A percentile compares a stretch with the other conserved stretches of the same genome.
Conservation (phyloP, 805 yeast species). For the Cyberlindnera subsufficiens region DNA sequence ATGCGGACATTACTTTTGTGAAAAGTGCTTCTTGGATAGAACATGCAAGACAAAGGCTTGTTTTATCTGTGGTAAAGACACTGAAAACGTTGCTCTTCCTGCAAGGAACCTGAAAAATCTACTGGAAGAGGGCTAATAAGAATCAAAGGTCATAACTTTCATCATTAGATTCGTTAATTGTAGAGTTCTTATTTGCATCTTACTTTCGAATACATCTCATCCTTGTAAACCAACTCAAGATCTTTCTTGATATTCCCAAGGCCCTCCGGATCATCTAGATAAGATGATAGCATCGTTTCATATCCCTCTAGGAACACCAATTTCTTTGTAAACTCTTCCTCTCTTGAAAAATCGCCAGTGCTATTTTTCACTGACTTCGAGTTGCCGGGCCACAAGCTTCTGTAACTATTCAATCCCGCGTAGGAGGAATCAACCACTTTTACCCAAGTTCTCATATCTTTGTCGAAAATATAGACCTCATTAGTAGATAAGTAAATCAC, state of each 20-base stretch:
- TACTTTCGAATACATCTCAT: slow-evolving; percentile 3
- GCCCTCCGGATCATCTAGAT: slow-evolving; percentile 2
- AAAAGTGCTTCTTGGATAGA: slow-evolving; percentile 47
- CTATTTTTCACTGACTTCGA: not conserved
- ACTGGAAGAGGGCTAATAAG: slow-evolving; percentile 6
- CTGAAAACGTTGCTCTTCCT: slow-evolving; percentile 54
- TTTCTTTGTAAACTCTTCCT: slow-evolving; percentile 6
- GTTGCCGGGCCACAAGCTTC: slow-evolving; percentile 16
- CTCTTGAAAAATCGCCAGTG: not conserved
- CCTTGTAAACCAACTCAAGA: not conserved
- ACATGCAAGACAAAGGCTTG: slow-evolving; percentile 42
- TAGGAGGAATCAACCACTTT: slow-evolving; percentile 33
- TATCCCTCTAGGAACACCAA: slow-evolving; percentile 17
- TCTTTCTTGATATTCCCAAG: slow-evolving; percentile 1
- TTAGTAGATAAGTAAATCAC: slow-evolving; percentile 34
- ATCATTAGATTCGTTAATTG: not conserved
- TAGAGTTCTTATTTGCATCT: not conserved
- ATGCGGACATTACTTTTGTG: slow-evolving; percentile 65
- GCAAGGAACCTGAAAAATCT: slow-evolving; percentile 34
- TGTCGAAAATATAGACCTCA: slow-evolving; percentile 38
- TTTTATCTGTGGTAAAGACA: slow-evolving; percentile 51
- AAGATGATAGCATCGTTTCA: slow-evolving; percentile 5
- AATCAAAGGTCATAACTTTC: not conserved
- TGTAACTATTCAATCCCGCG: slow-evolving; percentile 8
- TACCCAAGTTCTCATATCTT: slow-evolving; percentile 40